Conservation (phyloP, 2,329 filamentous ascomycete species). For the Aspergillus sp. region DNA sequence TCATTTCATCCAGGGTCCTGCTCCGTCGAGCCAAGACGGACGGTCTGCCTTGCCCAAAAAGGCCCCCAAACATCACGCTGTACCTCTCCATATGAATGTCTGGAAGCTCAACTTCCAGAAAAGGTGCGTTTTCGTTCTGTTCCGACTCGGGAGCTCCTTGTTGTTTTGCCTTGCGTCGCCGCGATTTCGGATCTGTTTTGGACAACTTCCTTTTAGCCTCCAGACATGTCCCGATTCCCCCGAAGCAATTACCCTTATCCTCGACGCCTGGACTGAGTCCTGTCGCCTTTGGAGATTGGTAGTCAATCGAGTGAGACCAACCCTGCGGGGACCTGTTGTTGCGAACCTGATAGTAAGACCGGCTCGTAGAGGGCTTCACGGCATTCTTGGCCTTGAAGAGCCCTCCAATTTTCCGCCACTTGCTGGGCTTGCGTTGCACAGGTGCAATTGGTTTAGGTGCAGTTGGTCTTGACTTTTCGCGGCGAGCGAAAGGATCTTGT, state of each 20-base stretch:
- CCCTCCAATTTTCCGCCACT: slow-evolving; percentile 41
- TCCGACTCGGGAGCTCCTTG: slow-evolving; percentile 2
- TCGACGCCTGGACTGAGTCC: background rate
- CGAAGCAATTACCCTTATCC: background rate
- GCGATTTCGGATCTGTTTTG: slow-evolving; percentile 11
- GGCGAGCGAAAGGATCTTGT: background rate
- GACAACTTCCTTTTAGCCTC: slow-evolving; percentile 4
- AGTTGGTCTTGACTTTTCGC: too few species aligned
- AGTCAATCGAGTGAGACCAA: slow-evolving; percentile 15
- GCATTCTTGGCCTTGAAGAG: slow-evolving; percentile 35
- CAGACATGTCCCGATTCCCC: slow-evolving; percentile 13
- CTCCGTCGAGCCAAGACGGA: slow-evolving; percentile 30
- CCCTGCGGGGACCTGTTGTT: slow-evolving; percentile 15
- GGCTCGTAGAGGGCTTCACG: slow-evolving; percentile 16
- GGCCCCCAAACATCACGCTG: slow-evolving; percentile 81
- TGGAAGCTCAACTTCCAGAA: slow-evolving; percentile 73
- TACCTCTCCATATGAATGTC: slow-evolving; percentile 76
- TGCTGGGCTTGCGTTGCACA: slow-evolving; percentile 32
- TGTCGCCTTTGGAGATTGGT: slow-evolving; percentile 5
- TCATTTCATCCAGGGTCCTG: slow-evolving; percentile 42
- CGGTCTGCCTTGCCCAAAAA: slow-evolving; percentile 48
- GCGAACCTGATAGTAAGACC: slow-evolving; percentile 7
- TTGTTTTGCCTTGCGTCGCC: background rate
- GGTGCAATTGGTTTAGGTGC: slow-evolving; percentile 4
- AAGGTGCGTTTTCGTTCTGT: slow-evolving; percentile 14